These are phyloP conservation scores for Stemphylium lycopersici DNA, from an alignment of 2,329 filamentous ascomycete species.

Conservation along the genomic window DNA sequence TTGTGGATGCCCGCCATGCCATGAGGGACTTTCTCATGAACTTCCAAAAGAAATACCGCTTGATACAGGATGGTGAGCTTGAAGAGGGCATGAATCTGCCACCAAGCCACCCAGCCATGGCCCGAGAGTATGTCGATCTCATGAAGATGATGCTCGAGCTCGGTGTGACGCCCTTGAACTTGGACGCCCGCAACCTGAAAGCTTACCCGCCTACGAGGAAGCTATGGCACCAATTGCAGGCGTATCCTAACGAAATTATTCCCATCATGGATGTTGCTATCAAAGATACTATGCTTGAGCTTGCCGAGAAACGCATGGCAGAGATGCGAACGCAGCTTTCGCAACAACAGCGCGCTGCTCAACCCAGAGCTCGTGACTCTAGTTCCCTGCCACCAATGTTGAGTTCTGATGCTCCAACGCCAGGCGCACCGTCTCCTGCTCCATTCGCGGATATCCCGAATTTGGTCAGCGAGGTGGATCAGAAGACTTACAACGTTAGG, in stretches of 20 bases:
- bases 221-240: constrained; percentile 92
- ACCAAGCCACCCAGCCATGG: constrained; percentile 71
- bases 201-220: constrained; percentile 91
- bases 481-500: constrained; percentile 81
- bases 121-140: constrained; percentile 82
- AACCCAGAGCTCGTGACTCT: constrained; percentile 52
- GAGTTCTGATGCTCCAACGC: constrained; percentile 73
- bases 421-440: constrained; percentile 41
- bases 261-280: constrained; percentile 94
- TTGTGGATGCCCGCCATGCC: constrained; percentile 82
- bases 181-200: constrained; percentile 88
- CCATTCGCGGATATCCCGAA: constrained; percentile 66
- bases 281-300: constrained; percentile 90
- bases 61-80: constrained; percentile 85
- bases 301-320: constrained; percentile 80
- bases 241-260: constrained; percentile 94
- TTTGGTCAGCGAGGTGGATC: constrained; percentile 75
- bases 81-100: constrained; percentile 72
- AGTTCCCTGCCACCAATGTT: constrained; percentile 80
- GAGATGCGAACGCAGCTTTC: constrained; percentile 64
- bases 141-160: constrained; percentile 90
- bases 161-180: constrained; percentile 80
- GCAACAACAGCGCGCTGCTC: constrained; percentile 60
- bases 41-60: constrained; percentile 90
- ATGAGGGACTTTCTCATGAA: constrained; percentile 94